A percentile compares a stretch with the other conserved stretches of the same genome.
phyloP scores from a whole-genome alignment of 2,329 filamentous ascomycete genomes.

The Hirsutella thompsonii region DNA sequence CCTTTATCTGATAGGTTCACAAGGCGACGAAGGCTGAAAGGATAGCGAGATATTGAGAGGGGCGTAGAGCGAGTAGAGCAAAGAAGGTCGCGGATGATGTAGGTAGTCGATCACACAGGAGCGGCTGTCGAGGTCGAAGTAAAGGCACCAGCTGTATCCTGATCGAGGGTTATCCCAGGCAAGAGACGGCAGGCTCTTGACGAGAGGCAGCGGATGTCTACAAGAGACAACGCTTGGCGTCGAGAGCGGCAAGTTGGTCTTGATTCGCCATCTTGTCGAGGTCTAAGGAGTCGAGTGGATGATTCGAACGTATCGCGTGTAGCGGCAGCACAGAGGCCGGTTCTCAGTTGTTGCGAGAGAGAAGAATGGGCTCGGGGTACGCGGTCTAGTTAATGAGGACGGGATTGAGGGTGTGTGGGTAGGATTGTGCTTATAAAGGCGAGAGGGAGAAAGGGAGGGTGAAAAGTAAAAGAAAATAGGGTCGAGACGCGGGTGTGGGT shows the following conservation, averaged over 20 bases:
- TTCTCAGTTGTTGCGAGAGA: not conserved
- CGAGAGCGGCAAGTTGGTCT: constrained; percentile 3
- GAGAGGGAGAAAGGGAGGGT: not conserved
- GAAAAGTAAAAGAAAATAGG: not conserved
- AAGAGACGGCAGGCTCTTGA: not conserved
- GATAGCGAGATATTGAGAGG: too few species aligned
- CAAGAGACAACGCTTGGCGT: not conserved
- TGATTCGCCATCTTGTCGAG: constrained; percentile 4
- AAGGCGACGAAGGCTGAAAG: too few species aligned
- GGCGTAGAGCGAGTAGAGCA: too few species aligned
- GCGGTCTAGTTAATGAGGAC: not conserved
- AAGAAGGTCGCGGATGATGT: too few species aligned
- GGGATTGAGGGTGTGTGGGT: too few species aligned
- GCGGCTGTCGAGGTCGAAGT: too few species aligned
- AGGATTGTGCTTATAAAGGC: too few species aligned
- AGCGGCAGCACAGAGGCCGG: not conserved
- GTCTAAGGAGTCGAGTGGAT: not conserved
- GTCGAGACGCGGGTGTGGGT: not conserved
- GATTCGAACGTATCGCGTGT: not conserved
- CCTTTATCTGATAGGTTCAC: too few species aligned
- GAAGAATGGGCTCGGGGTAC: not conserved
- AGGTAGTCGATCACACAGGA: too few species aligned
- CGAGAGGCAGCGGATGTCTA: not conserved
- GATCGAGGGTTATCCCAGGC: not conserved
- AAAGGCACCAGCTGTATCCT: not conserved